Evolutionary conservation across 2,329 filamentous ascomycete species (phyloP).

Genomic region (Pyricularia sp.): DNA sequence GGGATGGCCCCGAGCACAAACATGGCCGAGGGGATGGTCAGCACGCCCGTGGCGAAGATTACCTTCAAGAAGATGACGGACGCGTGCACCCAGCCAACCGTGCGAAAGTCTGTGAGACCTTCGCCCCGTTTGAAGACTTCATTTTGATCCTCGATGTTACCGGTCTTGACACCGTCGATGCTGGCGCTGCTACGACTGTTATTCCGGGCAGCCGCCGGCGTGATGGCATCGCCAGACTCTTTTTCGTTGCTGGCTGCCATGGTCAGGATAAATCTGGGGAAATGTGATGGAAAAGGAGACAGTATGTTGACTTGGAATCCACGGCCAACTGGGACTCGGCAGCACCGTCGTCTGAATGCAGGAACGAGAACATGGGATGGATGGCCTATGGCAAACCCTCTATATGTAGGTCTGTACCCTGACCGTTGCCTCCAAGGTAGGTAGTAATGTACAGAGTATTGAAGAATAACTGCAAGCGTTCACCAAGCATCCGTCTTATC

Average conservation of each 20-base stretch:
- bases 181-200: neutral
- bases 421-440: neutral
- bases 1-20: conserved; percentile 78
- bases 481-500: neutral
- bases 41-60: conserved; percentile 47
- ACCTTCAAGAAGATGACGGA: conserved; percentile 37
- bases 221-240: neutral
- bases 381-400: neutral
- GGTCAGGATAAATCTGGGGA: neutral
- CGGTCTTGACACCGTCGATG: neutral
- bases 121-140: neutral
- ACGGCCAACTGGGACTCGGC: neutral
- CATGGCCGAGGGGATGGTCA: conserved; percentile 53
- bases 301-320: neutral
- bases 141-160: neutral
- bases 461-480: neutral
- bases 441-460: neutral
- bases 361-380: neutral
- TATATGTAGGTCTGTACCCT: neutral
- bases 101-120: conserved; percentile 27
- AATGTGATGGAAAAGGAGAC: neutral
- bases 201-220: neutral
- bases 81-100: conserved; percentile 36
- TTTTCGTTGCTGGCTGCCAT: neutral
- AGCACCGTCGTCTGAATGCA: neutral